These are phyloP conservation scores for Curvularia lunata DNA, from an alignment of 2,329 filamentous ascomycete genomes.

Conservation along the genomic window DNA sequence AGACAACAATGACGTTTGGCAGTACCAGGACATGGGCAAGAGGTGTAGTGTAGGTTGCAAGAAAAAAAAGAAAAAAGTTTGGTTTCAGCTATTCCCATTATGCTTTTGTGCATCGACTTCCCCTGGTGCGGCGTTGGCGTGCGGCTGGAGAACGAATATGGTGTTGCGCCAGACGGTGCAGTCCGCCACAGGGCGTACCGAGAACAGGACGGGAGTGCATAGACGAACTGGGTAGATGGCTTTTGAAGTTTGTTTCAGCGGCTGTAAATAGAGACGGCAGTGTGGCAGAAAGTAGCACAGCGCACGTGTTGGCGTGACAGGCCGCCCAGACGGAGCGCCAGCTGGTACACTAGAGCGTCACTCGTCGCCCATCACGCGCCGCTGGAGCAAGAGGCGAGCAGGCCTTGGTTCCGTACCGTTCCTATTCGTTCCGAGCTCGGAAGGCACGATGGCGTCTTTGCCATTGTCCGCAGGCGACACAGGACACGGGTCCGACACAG, in stretches of 20 bases:
- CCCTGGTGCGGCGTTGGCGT: not conserved
- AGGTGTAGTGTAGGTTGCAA: not conserved
- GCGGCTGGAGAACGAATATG: not conserved
- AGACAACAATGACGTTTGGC: slow-evolving; percentile 10
- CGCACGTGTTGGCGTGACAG: slow-evolving; percentile 2
- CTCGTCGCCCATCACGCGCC: slow-evolving; percentile 15
- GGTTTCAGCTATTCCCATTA: not conserved
- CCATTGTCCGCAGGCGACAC: slow-evolving; percentile 2
- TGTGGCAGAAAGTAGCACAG: slow-evolving; percentile 1
- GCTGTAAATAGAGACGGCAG: not conserved
- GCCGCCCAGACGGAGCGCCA: not conserved
- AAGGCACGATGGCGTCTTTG: slow-evolving; percentile 12
- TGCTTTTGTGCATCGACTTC: not conserved
- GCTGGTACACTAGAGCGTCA: slow-evolving; percentile 1
- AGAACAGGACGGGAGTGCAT: not conserved
- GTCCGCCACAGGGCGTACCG: not conserved
- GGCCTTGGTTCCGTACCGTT: slow-evolving; percentile 15
- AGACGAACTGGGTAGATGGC: not conserved
- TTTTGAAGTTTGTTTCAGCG: slow-evolving; percentile 1
- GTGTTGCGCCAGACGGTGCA: not conserved
- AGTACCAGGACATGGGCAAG: slow-evolving; percentile 1
- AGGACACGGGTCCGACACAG: slow-evolving; percentile 2
- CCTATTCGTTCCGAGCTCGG: slow-evolving; percentile 27
- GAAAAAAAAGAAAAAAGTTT: not conserved
- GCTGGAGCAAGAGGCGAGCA: not conserved